Base-by-base conservation (phyloP, 2,329 filamentous ascomycete species). In the Macrophomina phaseolina region DNA sequence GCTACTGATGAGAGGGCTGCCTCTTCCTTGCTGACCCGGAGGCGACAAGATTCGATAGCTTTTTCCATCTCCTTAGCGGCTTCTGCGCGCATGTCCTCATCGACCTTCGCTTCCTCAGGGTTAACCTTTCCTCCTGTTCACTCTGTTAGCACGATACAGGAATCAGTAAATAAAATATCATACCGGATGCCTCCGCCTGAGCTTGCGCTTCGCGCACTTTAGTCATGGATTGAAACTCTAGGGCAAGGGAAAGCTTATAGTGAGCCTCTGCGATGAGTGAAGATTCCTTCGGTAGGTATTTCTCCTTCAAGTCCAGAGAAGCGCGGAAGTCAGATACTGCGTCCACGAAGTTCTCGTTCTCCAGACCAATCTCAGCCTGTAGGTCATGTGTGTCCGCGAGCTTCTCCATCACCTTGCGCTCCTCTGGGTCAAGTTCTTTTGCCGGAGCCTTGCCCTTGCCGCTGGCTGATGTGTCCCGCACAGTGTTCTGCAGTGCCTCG, bases 361-460 rank as follows among this genome's bases (percentile, higher is more conserved):
- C 95, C 34, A 99, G 84, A n/a, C 91, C 96, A 69, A 99, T 97
- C 80, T 99, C 95, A 9, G 94, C 92, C 69, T 98, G 91, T 66
- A 97, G 86, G 76, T 97, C 94, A 77, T 97, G 93, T 8, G 93
- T 97, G 76, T 99, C 95, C 68, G 93, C 93, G 40, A 98, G 86
- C 66, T 93, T 89, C 79, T 97, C 92, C 79, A 93, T 94, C 74
- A 94, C 84, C 68, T 91, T 88, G 70, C 85, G 82, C 23, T 82
- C 78, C 48, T 79, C 73, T 4, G 77, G 75, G 76, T 73, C 36
- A 11, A 63, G 23, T 32, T 38, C 48, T 28, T 67, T 78, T 71
- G 30, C 71, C 7, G 71, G 70, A 70, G 76, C 65, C 72, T 87
- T 87, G 61, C 80, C 83, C 67, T 84, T 83, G 52, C 78, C 81